phyloP scores from a whole-genome alignment of 2,329 filamentous ascomycete species.

The Rhinocladiella similis region DNA sequence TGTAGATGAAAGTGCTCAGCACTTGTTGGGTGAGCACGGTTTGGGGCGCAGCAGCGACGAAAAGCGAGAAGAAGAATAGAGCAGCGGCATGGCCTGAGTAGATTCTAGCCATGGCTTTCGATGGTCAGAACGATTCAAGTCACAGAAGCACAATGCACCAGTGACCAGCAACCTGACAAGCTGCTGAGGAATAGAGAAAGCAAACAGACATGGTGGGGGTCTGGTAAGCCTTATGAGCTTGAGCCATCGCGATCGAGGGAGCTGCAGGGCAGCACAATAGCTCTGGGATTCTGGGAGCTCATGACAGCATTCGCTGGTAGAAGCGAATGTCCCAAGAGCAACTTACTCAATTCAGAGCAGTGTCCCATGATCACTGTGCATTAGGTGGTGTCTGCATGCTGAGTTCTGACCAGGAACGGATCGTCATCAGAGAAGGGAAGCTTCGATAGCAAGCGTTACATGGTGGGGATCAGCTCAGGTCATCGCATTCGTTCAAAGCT shows the following conservation, averaged over 20 bases:
- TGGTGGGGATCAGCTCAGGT: not conserved
- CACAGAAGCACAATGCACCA: not conserved
- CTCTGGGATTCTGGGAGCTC: slow-evolving; percentile 3
- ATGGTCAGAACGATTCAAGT: not conserved
- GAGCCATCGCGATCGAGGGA: slow-evolving; percentile 9
- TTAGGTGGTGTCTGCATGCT: not conserved
- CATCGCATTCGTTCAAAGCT: not conserved
- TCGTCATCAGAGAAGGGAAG: not conserved
- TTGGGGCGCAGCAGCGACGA: slow-evolving; percentile 17
- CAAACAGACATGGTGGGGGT: slow-evolving; percentile 13
- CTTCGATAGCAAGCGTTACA: slow-evolving; percentile 2
- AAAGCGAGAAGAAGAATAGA: slow-evolving; percentile 13
- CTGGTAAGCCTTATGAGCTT: slow-evolving; percentile 20
- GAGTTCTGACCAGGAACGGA: not conserved
- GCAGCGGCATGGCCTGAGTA: not conserved
- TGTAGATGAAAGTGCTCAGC: slow-evolving; percentile 55
- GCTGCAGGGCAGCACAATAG: slow-evolving; percentile 9
- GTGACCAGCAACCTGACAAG: not conserved
- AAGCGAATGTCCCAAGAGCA: slow-evolving; percentile 4
- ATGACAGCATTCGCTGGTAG: slow-evolving; percentile 14
- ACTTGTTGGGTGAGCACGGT: slow-evolving; percentile 37
- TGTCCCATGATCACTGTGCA: slow-evolving; percentile 24
- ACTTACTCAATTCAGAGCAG: slow-evolving; percentile 21
- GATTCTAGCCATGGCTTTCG: slow-evolving; percentile 5
- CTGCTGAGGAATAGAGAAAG: slow-evolving; percentile 5